Conservation (phyloP, 2,329 filamentous ascomycete genomes). For the Claviceps digitariae region DNA sequence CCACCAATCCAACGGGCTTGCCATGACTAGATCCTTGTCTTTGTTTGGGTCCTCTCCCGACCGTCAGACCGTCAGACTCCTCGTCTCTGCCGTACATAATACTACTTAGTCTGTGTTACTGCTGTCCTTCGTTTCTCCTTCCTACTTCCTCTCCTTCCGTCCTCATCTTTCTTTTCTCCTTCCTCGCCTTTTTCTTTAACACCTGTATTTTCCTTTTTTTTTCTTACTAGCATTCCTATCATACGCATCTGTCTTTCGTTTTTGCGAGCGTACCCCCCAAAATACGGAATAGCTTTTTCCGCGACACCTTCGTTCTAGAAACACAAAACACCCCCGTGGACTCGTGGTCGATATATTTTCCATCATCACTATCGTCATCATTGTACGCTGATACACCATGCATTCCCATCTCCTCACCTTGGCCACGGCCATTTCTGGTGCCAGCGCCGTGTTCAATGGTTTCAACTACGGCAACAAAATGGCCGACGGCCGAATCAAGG, state of each 20-base stretch:
- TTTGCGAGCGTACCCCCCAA: not conserved
- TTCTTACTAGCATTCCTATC: not conserved
- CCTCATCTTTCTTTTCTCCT: not conserved
- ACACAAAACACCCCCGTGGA: no score
- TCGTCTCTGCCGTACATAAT: not conserved
- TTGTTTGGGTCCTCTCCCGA: not conserved
- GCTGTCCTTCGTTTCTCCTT: not conserved
- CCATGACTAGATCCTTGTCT: not conserved
- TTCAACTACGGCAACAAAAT: conserved; percentile 63
- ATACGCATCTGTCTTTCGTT: not conserved
- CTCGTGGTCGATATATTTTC: not conserved
- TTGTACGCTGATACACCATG: not conserved
- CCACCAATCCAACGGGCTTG: no score
- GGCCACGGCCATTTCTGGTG: conserved; percentile 20
- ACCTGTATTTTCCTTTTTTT: not conserved
- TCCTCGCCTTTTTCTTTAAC: no score
- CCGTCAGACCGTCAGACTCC: no score
- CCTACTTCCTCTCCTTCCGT: not conserved
- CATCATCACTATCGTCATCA: not conserved
- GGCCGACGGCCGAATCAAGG: conserved; percentile 45
- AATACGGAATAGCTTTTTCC: not conserved
- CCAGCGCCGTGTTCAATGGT: conserved; percentile 37
- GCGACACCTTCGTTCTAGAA: not conserved
- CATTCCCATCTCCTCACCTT: conserved; percentile 19
- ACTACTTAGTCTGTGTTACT: not conserved